These are phyloP conservation scores for Austroboletus festivus DNA, from an alignment of 768 basidiomycete species.

Conservation along the genomic window DNA sequence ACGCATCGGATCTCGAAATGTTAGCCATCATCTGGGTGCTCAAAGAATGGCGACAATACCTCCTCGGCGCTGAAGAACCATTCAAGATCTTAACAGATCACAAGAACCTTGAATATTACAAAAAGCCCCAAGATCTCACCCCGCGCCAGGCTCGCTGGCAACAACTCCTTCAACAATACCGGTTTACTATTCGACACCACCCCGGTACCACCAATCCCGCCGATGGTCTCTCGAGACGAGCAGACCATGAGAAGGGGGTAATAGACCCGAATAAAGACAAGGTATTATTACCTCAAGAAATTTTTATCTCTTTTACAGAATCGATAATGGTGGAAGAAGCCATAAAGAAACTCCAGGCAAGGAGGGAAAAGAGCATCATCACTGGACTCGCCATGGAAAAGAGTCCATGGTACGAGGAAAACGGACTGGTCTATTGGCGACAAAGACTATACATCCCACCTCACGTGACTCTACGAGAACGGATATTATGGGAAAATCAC, in stretches of 20 bases:
- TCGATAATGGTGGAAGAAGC: too few species aligned
- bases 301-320: too few species aligned
- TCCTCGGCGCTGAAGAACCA: neutral
- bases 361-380: too few species aligned
- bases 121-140: neutral
- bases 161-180: neutral
- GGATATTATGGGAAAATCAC: neutral
- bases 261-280: too few species aligned
- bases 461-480: neutral
- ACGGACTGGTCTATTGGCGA: too few species aligned
- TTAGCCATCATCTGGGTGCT: neutral
- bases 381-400: too few species aligned
- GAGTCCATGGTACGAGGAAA: too few species aligned
- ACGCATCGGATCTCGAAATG: neutral
- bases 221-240: neutral
- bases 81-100: neutral
- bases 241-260: neutral
- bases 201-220: neutral
- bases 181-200: neutral
- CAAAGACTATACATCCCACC: neutral
- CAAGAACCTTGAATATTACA: neutral
- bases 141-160: neutral
- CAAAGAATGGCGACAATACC: neutral
- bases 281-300: too few species aligned
- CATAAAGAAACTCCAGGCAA: too few species aligned